Conservation (phyloP, 2,329 filamentous ascomycete species). For the Sporothrix euskadiensis region DNA sequence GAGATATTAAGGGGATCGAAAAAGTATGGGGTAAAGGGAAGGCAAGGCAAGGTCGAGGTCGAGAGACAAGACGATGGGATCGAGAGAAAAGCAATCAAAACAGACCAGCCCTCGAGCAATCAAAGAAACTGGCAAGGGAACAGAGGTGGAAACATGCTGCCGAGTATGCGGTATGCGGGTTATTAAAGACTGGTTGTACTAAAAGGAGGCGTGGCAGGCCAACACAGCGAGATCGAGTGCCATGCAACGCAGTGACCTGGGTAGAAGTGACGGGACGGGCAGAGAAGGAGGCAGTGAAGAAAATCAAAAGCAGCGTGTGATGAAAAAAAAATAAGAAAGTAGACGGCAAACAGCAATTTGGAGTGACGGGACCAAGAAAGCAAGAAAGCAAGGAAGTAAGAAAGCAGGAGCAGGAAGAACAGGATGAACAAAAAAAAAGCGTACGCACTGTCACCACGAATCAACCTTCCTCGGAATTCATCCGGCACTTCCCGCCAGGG, state of each 20-base stretch:
- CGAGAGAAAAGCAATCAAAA: neutral
- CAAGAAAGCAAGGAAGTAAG: neutral
- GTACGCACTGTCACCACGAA: constrained; percentile 18
- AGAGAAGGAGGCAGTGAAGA: neutral
- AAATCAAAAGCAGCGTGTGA: neutral
- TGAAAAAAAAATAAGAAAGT: neutral
- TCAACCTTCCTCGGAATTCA: constrained; percentile 26
- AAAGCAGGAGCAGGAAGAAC: neutral
- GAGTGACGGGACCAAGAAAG: neutral
- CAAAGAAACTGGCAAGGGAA: constrained; percentile 7
- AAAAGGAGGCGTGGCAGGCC: constrained; percentile 4
- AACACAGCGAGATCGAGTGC: neutral
- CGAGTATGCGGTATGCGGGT: constrained; percentile 21
- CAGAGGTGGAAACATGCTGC: constrained; percentile 21
- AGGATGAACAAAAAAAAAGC: neutral
- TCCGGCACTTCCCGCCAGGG: constrained; percentile 21
- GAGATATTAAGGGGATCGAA: constrained; percentile 16
- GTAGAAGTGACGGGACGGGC: neutral
- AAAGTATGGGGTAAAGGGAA: constrained; percentile 18
- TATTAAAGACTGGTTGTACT: constrained; percentile 20
- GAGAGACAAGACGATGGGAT: constrained; percentile 6
- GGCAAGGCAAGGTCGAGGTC: neutral
- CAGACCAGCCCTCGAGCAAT: neutral
- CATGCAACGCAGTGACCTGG: neutral
- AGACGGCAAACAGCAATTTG: neutral